phyloP scores from a whole-genome alignment of 192 early-diverging fungal genomes.

The Globomyces pollinis-pini region DNA sequence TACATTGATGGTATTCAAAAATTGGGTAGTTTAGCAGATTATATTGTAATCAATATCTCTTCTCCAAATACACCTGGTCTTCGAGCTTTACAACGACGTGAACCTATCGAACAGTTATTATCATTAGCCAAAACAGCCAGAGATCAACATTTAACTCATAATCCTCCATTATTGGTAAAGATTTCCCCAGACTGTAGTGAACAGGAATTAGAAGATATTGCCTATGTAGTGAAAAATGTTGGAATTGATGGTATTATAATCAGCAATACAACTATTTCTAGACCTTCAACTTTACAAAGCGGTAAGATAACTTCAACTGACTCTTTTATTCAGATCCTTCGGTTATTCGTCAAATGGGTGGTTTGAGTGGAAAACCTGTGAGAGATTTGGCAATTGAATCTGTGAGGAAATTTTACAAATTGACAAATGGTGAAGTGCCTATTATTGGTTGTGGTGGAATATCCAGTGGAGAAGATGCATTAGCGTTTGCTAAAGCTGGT shows the following conservation, averaged over 20 bases:
- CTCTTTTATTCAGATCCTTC: slow-evolving; percentile 21
- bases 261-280: slow-evolving; percentile 77
- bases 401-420: slow-evolving; percentile 56
- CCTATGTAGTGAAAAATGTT: slow-evolving; percentile 60
- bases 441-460: slow-evolving; percentile 90
- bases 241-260: slow-evolving; percentile 82
- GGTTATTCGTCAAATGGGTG: slow-evolving; percentile 57
- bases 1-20: slow-evolving; percentile 69
- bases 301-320: slow-evolving; percentile 32
- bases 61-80: slow-evolving; percentile 85
- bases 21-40: slow-evolving; percentile 77
- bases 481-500: slow-evolving; percentile 75
- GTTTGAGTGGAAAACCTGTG: slow-evolving; percentile 74
- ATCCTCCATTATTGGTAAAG: slow-evolving; percentile 78
- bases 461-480: slow-evolving; percentile 61
- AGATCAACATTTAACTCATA: slow-evolving; percentile 33
- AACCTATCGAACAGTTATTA: slow-evolving; percentile 63
- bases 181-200: slow-evolving; percentile 78
- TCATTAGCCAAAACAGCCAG: slow-evolving; percentile 28
- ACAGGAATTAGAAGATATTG: slow-evolving; percentile 71
- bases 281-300: slow-evolving; percentile 52
- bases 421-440: slow-evolving; percentile 66
- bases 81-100: slow-evolving; percentile 59
- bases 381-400: slow-evolving; percentile 59
- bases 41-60: slow-evolving; percentile 82